These are phyloP conservation scores for Apophysomyces trapeziformis DNA, from an alignment of 371 early-diverging fungal species.

Conservation along the genomic window DNA sequence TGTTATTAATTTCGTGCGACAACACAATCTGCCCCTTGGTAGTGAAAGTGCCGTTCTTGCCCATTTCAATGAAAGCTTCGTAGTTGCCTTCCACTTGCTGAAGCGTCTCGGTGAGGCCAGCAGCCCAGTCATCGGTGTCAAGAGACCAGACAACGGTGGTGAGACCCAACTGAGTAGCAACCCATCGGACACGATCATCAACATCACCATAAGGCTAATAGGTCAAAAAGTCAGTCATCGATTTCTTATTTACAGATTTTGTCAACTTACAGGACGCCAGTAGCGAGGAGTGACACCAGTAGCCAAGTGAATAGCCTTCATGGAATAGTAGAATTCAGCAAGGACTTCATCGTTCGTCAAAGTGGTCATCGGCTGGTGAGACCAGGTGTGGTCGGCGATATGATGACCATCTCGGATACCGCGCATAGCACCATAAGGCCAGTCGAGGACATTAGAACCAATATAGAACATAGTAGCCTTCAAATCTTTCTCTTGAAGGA, in stretches of 20 bases:
- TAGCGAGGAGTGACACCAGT: slow-evolving; percentile 55
- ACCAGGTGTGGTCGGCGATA: slow-evolving; percentile 77
- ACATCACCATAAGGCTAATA: slow-evolving; percentile 60
- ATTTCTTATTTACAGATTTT: not conserved
- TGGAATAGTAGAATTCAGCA: slow-evolving; percentile 76
- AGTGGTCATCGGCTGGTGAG: slow-evolving; percentile 68
- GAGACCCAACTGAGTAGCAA: slow-evolving; percentile 58
- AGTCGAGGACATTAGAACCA: slow-evolving; percentile 67
- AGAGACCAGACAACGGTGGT: slow-evolving; percentile 56
- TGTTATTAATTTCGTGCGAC: slow-evolving; percentile 61
- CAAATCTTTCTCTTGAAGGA: slow-evolving; percentile 46
- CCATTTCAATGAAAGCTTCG: slow-evolving; percentile 47
- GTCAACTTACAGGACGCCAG: slow-evolving; percentile 53
- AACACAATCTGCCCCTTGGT: slow-evolving; percentile 50
- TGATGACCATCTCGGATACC: slow-evolving; percentile 67
- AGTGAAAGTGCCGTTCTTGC: slow-evolving; percentile 50
- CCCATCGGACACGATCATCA: slow-evolving; percentile 70
- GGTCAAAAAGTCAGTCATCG: not conserved
- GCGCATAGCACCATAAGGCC: slow-evolving; percentile 58
- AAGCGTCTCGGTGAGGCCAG: slow-evolving; percentile 46
- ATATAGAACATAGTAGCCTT: slow-evolving; percentile 76
- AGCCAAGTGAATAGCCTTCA: slow-evolving; percentile 61
- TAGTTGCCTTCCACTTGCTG: slow-evolving; percentile 40
- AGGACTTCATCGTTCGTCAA: slow-evolving; percentile 71
- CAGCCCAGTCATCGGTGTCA: slow-evolving; percentile 63